Evolutionary conservation across 2,329 filamentous ascomycete genomes (phyloP).

Genomic region (Trichoderma simmonsii): DNA sequence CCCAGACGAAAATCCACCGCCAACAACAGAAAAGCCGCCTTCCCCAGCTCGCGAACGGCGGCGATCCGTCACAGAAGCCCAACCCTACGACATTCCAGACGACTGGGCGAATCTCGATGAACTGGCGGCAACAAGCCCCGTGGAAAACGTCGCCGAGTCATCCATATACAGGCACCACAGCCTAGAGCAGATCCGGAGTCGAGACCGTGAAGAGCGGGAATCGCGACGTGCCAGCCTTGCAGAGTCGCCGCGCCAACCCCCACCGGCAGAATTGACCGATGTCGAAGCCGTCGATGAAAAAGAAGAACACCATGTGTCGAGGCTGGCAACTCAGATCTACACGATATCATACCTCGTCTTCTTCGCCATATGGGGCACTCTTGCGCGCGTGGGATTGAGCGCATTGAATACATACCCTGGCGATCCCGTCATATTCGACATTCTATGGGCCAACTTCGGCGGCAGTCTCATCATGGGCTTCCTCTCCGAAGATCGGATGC

Average conservation of each 20-base stretch:
- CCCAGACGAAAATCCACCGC: not conserved
- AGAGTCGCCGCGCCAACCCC: conserved; percentile 18
- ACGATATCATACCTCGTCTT: conserved; percentile 79
- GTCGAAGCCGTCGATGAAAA: conserved; percentile 7
- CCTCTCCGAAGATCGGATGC: conserved; percentile 69
- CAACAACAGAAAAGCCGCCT: not conserved
- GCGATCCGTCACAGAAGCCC: not conserved
- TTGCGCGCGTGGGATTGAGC: conserved; percentile 77
- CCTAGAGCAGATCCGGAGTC: conserved; percentile 20
- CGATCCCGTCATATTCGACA: conserved; percentile 68
- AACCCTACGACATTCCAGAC: conserved; percentile 26
- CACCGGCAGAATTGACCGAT: not conserved
- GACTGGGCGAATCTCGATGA: conserved; percentile 45
- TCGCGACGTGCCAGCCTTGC: conserved; percentile 17
- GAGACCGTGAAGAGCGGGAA: conserved; percentile 15
- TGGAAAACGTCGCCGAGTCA: conserved; percentile 21
- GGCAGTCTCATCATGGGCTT: conserved; percentile 85
- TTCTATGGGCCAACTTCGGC: conserved; percentile 83
- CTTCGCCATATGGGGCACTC: conserved; percentile 80
- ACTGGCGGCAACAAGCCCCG: conserved; percentile 32
- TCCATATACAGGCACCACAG: conserved; percentile 20
- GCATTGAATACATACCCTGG: conserved; percentile 77
- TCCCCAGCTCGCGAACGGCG: not conserved
- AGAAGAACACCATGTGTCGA: conserved; percentile 39
- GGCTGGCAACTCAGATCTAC: conserved; percentile 58